Base-by-base conservation (phyloP, 169 alveolate species). In the Cryptosporidium andersoni region DNA sequence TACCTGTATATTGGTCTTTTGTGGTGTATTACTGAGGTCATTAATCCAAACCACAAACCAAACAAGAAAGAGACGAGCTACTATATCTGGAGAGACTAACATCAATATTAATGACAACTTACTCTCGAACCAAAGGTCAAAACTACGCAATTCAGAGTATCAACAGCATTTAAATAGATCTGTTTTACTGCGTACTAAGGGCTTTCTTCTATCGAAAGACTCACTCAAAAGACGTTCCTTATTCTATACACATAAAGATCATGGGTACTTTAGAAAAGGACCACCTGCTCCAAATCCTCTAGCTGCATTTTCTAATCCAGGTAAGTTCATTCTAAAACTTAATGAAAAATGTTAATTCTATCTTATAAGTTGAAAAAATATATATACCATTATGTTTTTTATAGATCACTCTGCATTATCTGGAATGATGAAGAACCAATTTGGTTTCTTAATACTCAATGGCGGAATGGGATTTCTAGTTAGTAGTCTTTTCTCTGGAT, bases 401-500 rank as follows among this genome's bases (percentile, higher is more conserved):
- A 60, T 60, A 74, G 85, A 74, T 58, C 85, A 74, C 0, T 74
- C 85, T 55, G 74, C 67, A 16, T 55, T 90, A 51, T 64, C 89
- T 56, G 94, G 92, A 12, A 88, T 88, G 92, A 65, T 92, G 91
- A 92, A 92, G 74, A 66, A 64, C 8, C 95, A 92, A 80, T 82
- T 92, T 81, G 92, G 92, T 43, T 92, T 92, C 80, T 48, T 92
- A 64, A 55, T 92, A 36, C 60, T 91, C 14, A 92, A 92, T 65
- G 91, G 93, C n/a, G 95, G 94, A 9, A 88, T 91, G 82, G 95
- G 92, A 8, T 92, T 81, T 74, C 80, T 89, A 63, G 89, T 92
- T 63, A 91, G 88, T 63, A 74, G 82, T 45, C 82, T 92, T 39
- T 92, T 91, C 74, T 88, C 95, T 6, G 95, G 94, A 47, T 91